phyloP scores from a whole-genome alignment of 495 filamentous ascomycete species.

The Penicillium longicatenatum region DNA sequence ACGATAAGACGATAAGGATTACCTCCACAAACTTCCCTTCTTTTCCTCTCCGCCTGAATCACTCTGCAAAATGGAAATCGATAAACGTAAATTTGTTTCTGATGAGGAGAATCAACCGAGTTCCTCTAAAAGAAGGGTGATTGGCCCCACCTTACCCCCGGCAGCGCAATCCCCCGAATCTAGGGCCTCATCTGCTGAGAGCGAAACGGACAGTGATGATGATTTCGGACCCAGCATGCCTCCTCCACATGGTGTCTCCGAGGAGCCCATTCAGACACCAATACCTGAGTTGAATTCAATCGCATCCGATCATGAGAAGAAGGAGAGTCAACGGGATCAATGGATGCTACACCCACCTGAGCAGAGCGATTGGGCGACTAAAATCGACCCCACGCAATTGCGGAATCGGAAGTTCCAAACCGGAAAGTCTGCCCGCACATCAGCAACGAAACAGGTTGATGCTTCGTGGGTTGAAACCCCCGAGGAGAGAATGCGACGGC shows the following conservation, averaged over 20 bases:
- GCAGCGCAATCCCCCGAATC: constrained; percentile 16
- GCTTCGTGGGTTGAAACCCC: constrained; percentile 91
- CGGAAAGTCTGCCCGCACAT: constrained; percentile 56
- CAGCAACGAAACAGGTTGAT: constrained; percentile 39
- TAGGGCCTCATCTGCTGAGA: constrained; percentile 20
- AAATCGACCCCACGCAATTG: constrained; percentile 82
- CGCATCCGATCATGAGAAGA: constrained; percentile 14
- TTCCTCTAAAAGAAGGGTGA: constrained; percentile 29
- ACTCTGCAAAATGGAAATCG: constrained; percentile 12
- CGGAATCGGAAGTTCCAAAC: constrained; percentile 82
- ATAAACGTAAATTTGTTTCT: constrained; percentile 23
- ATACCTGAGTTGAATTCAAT: constrained; percentile 19
- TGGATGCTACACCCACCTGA: constrained; percentile 94
- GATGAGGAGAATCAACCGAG: constrained; percentile 6
- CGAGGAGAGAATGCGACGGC: constrained; percentile 77
- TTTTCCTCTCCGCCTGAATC: not conserved
- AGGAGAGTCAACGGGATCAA: constrained; percentile 65
- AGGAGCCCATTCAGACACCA: constrained; percentile 12
- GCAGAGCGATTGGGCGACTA: constrained; percentile 58
- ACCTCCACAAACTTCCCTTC: not conserved
- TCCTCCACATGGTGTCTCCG: constrained; percentile 39
- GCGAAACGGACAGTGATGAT: constrained; percentile 52
- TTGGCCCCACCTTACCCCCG: constrained; percentile 38
- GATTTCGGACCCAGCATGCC: constrained; percentile 86
- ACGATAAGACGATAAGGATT: not conserved